Evolutionary conservation across 306 rosid genomes (phyloP), one percentile per base, ranked within the genome.

Genomic region (Malus fusca): DNA sequence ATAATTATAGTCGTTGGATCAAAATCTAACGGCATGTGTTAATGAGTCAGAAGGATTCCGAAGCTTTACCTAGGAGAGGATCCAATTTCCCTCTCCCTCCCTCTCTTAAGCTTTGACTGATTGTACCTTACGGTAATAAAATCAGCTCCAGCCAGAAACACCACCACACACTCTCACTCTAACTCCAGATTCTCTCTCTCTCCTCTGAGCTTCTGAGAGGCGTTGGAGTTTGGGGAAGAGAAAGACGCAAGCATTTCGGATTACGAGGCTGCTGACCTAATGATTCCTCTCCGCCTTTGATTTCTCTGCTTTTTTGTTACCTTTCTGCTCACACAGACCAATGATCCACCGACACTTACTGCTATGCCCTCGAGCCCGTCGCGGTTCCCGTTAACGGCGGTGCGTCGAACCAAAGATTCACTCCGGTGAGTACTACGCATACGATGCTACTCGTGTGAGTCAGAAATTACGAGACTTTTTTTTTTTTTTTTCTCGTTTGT

Each of bases 341-440:
- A 69, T 72, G 53, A n/a, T 1, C 19, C 92, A 93, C 97, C 90
- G 96, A 93, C 98, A 85, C 86, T 22, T 65, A 4, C 77, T 79
- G 22, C 85, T 80, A 68, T 80, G 5, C 72, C 86, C 71, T 71
- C 72, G 73, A 78, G 80, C 65, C 75, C 65, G 70, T 37, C 61
- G 14, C 10, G 44, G 33, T 11, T 77, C 73, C 64, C 72, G 31
- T 76, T 66, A n/a, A 55, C 77, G 80, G 53, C 88, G 51, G 65
- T 62, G 80, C 37, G 40, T 28, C 77, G 62, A 48, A 14, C 83
- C 44, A 6, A 31, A 1, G 65, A n/a, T 15, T 68, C 9, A 55
- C 60, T 67, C 81, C 11, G 91, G 92, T 87, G 60, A 58, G 89
- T 74, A 10, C 65, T 59, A 14, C 10, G 11, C 37, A 35, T 17